Evolutionary conservation across 441 rosid species (phyloP), one percentile per base, ranked within the genome.

Genomic region (Rhodomyrtus psidioides): DNA sequence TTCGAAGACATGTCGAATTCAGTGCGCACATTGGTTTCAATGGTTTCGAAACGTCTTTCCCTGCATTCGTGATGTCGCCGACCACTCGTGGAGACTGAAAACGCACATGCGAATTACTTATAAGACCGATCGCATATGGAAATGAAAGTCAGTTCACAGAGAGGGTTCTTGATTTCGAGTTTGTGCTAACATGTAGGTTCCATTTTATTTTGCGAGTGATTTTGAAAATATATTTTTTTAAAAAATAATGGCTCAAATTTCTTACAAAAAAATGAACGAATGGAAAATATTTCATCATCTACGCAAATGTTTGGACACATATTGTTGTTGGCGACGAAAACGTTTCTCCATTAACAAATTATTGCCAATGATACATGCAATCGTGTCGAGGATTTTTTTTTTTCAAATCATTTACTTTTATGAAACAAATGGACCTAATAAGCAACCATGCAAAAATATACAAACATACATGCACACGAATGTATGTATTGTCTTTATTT

Each of bases 81-180:
- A 16, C 4, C 24, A 8, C 30, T 4, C 24, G 5, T 0, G 6
- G 24, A 2, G 12, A 62, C 1, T 0, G 3, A 62, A 62, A 62
- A 19, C 30, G 6, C 34, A 62, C 2, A 5, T 62, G 14, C 26
- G 19, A 65, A 65, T 34, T 19, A 26, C 15, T 65, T 65, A 13
- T 6, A 6, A 10, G 15, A 65, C 1, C 0, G 8, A 9, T 34
- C 15, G 5, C 19, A 19, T 34, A 19, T 7, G 21, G 9, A 65
- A 30, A 34, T 19, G 23, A 0, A 9, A 34, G 14, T 65, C 1
- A 2, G 2, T 65, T 34, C 8, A 5, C 39, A 10, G 8, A 34
- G 23, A 65, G 49, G 79, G 4, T 10, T 34, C n/a, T 65, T 34
- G 79, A 65, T 65, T 9, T 34, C 10, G 9, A 49, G 10, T 21